phyloP scores from a whole-genome alignment of 352 stramenopile species.

The Phytophthora palmivora region DNA sequence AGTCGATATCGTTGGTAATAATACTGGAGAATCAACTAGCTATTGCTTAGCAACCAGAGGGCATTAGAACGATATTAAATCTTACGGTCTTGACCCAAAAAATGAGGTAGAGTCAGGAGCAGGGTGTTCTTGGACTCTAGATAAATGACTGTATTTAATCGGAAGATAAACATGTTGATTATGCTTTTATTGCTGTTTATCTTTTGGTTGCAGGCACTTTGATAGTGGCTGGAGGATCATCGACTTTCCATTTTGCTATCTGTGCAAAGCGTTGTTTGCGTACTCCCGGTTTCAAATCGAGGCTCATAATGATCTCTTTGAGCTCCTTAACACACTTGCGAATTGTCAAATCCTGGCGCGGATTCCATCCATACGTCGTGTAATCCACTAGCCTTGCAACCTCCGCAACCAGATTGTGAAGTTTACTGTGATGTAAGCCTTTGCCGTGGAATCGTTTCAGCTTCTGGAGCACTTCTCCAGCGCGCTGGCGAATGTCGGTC shows the following conservation, averaged over 20 bases:
- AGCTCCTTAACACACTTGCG: conserved; percentile 13
- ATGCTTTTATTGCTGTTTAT: too few species aligned
- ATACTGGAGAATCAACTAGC: too few species aligned
- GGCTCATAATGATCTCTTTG: conserved; percentile 1
- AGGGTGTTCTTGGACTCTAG: too few species aligned
- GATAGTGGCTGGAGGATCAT: neutral
- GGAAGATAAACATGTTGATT: too few species aligned
- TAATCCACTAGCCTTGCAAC: conserved; percentile 3
- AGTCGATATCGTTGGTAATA: too few species aligned
- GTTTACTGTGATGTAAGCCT: neutral
- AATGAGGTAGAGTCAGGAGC: too few species aligned
- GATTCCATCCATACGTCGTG: conserved; percentile 8
- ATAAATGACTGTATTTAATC: too few species aligned
- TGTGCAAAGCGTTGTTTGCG: neutral
- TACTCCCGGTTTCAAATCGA: neutral
- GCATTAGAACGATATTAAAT: too few species aligned
- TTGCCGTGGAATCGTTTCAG: neutral
- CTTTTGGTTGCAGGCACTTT: too few species aligned
- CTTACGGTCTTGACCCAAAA: too few species aligned
- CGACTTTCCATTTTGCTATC: conserved; percentile 11
- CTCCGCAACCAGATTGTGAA: neutral
- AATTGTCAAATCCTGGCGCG: neutral
- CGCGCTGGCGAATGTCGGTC: neutral
- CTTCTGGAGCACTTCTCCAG: neutral
- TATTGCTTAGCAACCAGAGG: too few species aligned